phyloP scores from a whole-genome alignment of 1,284 basidiomycete genomes.

The Erythrobasidium hasegawianum region DNA sequence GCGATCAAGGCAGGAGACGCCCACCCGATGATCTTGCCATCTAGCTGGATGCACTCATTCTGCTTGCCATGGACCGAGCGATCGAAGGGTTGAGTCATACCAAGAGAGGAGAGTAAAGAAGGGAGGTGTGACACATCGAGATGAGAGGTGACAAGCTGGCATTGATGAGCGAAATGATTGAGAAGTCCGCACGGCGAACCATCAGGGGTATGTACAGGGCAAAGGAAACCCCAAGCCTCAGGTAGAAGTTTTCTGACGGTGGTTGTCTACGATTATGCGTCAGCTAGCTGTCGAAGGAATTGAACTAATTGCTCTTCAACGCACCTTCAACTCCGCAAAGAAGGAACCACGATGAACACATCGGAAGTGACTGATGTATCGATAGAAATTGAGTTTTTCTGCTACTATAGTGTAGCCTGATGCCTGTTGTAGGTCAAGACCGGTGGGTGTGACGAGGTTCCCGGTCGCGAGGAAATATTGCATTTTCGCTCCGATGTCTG shows the following conservation, averaged over 20 bases:
- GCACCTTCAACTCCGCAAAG: conserved; percentile 86
- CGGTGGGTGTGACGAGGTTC: conserved; percentile 89
- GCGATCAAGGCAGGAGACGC: conserved; percentile 70
- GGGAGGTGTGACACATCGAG: conserved; percentile 76
- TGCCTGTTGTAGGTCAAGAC: conserved; percentile 94
- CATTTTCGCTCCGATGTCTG: conserved; percentile 85
- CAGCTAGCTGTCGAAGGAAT: too few relatives aligned
- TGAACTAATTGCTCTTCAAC: too few relatives aligned
- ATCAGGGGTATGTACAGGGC: conserved; percentile 98
- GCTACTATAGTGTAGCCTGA: conserved; percentile 98
- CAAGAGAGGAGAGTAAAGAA: conserved; percentile 74
- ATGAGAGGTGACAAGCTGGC: conserved; percentile 79
- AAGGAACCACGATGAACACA: conserved; percentile 99
- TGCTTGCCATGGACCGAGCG: conserved; percentile 68
- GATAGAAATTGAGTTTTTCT: conserved; percentile 98
- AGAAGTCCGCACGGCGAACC: conserved; percentile 96
- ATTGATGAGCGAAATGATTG: conserved; percentile 93
- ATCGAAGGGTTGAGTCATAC: conserved; percentile 89
- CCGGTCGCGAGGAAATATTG: conserved; percentile 97
- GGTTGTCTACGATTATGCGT: conserved; percentile 97
- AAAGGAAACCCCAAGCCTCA: conserved; percentile 99
- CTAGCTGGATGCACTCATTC: conserved; percentile 86
- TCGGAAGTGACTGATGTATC: conserved; percentile 97
- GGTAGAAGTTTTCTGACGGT: conserved; percentile 94
- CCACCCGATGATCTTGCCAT: conserved; percentile 95